Percentiles rank a stretch among this genome's conserved stretches.
Conservation (phyloP, 176 grass and related monocot species). For the Cenchrus americanus region DNA sequence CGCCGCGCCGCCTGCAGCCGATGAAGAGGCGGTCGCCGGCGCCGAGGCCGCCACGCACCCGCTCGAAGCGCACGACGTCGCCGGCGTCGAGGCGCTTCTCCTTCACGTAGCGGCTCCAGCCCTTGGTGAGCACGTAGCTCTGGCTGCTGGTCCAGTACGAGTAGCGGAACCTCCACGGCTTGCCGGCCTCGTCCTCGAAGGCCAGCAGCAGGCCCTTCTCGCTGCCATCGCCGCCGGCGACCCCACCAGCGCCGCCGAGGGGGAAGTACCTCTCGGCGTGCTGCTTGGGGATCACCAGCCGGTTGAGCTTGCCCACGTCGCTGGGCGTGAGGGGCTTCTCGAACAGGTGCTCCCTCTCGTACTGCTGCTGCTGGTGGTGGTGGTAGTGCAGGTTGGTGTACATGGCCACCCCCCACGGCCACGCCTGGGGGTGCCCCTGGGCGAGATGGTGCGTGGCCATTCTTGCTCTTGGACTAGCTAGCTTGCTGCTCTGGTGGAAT, state of each 20-base stretch:
- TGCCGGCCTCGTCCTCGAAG: slow-evolving; percentile 72
- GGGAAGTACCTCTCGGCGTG: slow-evolving; percentile 86
- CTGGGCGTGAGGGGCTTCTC: slow-evolving; percentile 74
- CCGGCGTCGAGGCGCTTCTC: slow-evolving; percentile 73
- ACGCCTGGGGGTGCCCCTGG: slow-evolving; percentile 58
- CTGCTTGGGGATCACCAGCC: slow-evolving; percentile 84
- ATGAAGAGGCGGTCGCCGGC: slow-evolving; percentile 63
- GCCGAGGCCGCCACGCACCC: slow-evolving; percentile 43
- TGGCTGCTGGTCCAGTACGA: slow-evolving; percentile 85
- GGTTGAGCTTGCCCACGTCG: slow-evolving; percentile 83
- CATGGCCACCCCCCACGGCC: slow-evolving; percentile 77
- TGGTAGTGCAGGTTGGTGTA: slow-evolving; percentile 67
- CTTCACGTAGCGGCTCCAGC: slow-evolving; percentile 87
- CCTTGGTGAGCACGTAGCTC: slow-evolving; percentile 87
- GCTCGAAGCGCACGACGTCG: slow-evolving; percentile 67
- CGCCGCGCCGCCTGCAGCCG: slow-evolving; percentile 60
- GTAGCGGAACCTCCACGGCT: slow-evolving; percentile 79
- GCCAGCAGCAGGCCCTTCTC: slow-evolving; percentile 65
- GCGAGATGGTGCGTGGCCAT: slow-evolving; percentile 69
- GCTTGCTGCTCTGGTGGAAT: neutral
- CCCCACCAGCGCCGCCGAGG: slow-evolving; percentile 12
- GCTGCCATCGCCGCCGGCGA: slow-evolving; percentile 29
- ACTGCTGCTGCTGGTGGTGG: slow-evolving; percentile 56
- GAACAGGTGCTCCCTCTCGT: slow-evolving; percentile 83
- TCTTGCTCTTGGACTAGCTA: neutral